Base-by-base conservation (phyloP, 140 eudicot genomes). In the Anethum foeniculum region DNA sequence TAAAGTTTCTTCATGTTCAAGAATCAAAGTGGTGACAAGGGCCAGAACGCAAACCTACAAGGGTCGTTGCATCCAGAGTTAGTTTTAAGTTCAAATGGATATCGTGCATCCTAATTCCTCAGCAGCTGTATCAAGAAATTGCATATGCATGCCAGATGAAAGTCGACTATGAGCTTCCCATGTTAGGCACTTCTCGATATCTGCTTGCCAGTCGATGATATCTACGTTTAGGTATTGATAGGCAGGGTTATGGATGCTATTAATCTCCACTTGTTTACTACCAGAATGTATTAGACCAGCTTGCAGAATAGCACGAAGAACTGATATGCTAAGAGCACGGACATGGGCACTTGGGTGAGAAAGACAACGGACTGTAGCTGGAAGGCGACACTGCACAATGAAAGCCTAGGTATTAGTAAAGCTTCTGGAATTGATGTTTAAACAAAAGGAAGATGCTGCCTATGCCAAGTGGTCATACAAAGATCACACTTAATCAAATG, bases 261-360 rank as follows among this genome's bases (percentile, higher is more conserved):
- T 87, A 49, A 56, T 56, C 36, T 80, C 87, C 83, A 51, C 64
- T 72, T 82, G 85, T 73, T 77, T 84, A 41, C 82, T 80, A 71
- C 84, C 67, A 46, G 89, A 77, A 82, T 90, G 86, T 75, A 86
- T 49, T 25, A 90, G 80, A 49, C 90, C 92, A 49, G 81, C 88
- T 5, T 91, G 92, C 58, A 90, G 78, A 64, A 93, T 86, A 41
- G 92, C 97, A 54, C 97, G 90, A 51, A 93, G 93, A 79, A 93
- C 98, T 4, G 98, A 91, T 11, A 93, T 93, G 90, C 98, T 93
- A 25, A 93, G 93, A 78, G 98, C 89, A 38, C 98, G 98, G 39
- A 93, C 97, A 58, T 93, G 98, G 56, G 97, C 98, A 80, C 98
- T 93, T 15, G 97, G 88, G 84, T 93, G 96, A 80, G 97, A 93